Evolutionary conservation across 139 green algal species (phyloP).

Genomic region (Gonium pectorale): DNA sequence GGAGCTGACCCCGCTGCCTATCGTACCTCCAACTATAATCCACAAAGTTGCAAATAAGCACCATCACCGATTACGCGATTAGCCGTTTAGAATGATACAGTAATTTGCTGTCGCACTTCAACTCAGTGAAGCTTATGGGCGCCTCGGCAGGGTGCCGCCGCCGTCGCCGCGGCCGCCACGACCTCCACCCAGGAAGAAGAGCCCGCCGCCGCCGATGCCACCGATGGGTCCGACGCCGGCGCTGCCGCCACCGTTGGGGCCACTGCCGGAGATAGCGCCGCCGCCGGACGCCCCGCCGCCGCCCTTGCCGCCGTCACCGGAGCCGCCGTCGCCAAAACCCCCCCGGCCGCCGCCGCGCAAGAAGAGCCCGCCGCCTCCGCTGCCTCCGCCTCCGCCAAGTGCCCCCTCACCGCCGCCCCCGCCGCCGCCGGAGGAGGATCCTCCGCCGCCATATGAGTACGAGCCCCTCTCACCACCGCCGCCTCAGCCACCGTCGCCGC

Average conservation of each 20-base stretch:
- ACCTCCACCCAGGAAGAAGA: no score
- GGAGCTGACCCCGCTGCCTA: no score
- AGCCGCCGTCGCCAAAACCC: background rate
- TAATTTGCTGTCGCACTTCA: no score
- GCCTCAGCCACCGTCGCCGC: background rate
- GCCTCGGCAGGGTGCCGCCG: no score
- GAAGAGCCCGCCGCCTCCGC: background rate
- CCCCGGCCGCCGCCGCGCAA: background rate
- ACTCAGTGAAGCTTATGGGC: no score
- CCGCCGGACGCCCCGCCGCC: background rate
- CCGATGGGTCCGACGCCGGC: background rate
- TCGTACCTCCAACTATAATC: no score
- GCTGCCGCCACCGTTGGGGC: background rate
- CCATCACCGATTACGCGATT: no score
- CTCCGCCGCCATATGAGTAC: no score
- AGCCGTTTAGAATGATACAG: no score
- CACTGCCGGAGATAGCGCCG: background rate
- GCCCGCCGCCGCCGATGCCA: background rate
- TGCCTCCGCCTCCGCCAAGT: background rate
- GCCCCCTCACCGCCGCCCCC: background rate
- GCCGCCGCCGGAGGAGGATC: no score
- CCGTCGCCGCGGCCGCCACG: background rate
- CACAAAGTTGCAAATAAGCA: no score
- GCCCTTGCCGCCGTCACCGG: background rate
- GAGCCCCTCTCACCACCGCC: no score